Evolutionary conservation across 192 early-diverging fungal genomes (phyloP), one percentile per base, ranked within the genome.

Genomic region (Coemansia sp.): DNA sequence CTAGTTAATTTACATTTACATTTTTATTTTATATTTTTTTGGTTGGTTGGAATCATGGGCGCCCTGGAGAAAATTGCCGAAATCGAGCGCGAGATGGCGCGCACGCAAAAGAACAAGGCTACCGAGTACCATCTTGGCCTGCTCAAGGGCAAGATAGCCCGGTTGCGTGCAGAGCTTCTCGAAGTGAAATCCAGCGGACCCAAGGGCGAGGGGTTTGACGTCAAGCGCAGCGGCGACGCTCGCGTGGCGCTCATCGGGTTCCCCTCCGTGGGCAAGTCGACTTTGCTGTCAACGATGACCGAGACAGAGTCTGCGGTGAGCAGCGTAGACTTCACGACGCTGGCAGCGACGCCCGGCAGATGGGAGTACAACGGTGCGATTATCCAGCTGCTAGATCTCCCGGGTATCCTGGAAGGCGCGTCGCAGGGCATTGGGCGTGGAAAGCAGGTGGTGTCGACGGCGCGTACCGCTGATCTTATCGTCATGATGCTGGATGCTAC

Each of bases 261-360:
- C 65, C 98, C 98, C n/a, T 97, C 96, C 7, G 98, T 98, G 12
- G 98, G 98, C 59, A 98, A 99, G 75, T 96, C 94, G n/a, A 99
- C 98, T 3, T 82, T 98, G 60, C 84, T 98, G 12, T 90, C 88
- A 71, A 97, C 93, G 64, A 76, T 94, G 24, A 99, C 98, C 8
- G 91, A 94, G 39, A 96, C 95, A 5, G 89, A 95, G 66, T 94
- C 94, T 7, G 94, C 92, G 59, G 93, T 89, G 41, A 94, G 90
- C 60, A 88, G 86, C 59, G 93, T 96, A 59, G 96, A 98, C 77
- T 98, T 99, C 85, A 99, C 97, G 32, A 99, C 97, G 0, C 83
- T 99, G 75, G 95, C 94, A 12, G 95, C 93, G 64, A 95, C 96
- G 19, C 96, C 96, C 0, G 96, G 96, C 25, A 95, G 95, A 79